These are phyloP conservation scores for Xylaria multiplex DNA, from an alignment of 2,329 filamentous ascomycete species.

Conservation along the genomic window DNA sequence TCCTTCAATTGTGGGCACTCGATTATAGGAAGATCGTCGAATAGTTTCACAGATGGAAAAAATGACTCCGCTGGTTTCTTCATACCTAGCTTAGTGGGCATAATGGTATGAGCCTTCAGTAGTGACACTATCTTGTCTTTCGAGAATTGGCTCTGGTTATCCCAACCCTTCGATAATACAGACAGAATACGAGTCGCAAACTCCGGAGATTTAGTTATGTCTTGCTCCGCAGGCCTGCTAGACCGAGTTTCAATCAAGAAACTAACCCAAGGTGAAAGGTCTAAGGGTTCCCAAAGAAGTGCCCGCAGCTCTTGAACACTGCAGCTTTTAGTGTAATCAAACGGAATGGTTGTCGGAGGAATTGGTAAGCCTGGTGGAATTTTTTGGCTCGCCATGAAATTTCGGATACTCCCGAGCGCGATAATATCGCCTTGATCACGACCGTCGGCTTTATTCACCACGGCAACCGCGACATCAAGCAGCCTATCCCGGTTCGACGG, in stretches of 20 bases:
- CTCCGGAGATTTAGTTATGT: slow-evolving; percentile 74
- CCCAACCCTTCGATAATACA: slow-evolving; percentile 90
- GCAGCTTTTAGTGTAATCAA: slow-evolving; percentile 80
- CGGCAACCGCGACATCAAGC: slow-evolving; percentile 82
- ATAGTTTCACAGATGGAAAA: slow-evolving; percentile 91
- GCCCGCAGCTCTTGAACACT: slow-evolving; percentile 75
- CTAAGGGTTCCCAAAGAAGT: slow-evolving; percentile 86
- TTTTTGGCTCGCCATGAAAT: slow-evolving; percentile 78
- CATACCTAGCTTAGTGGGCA: slow-evolving; percentile 94
- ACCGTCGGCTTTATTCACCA: slow-evolving; percentile 66
- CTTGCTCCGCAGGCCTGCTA: slow-evolving; percentile 69
- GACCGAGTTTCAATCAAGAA: slow-evolving; percentile 78
- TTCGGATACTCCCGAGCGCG: slow-evolving; percentile 77
- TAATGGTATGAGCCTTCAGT: slow-evolving; percentile 75
- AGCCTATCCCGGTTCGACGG: slow-evolving; percentile 72
- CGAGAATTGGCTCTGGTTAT: slow-evolving; percentile 73
- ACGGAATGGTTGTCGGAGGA: slow-evolving; percentile 83
- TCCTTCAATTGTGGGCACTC: slow-evolving; percentile 85
- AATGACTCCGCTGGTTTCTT: slow-evolving; percentile 85
- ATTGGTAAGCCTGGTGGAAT: slow-evolving; percentile 85
- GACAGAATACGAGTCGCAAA: slow-evolving; percentile 82
- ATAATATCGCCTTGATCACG: slow-evolving; percentile 74
- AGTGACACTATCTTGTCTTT: slow-evolving; percentile 73
- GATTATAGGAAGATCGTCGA: slow-evolving; percentile 90
- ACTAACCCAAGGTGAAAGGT: slow-evolving; percentile 84